These are phyloP conservation scores for Podospora pseudoanserina DNA, from an alignment of 495 filamentous ascomycete species.

Conservation along the genomic window DNA sequence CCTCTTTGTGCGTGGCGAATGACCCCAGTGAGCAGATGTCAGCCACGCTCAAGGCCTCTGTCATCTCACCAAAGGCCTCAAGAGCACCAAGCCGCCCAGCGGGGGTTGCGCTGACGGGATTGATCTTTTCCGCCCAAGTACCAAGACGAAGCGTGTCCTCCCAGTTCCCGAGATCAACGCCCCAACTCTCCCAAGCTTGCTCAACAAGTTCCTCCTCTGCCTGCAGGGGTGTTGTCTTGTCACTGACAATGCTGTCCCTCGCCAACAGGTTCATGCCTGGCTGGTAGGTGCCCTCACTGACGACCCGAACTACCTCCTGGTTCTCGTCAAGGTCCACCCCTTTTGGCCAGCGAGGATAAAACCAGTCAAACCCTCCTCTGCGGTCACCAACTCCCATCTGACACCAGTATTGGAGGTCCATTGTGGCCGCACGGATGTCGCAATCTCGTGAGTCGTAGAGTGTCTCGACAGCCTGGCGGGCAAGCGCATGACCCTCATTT, in stretches of 20 bases:
- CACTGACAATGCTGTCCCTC: constrained; percentile 45
- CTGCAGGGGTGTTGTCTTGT: constrained; percentile 18
- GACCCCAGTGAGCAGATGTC: constrained; percentile 43
- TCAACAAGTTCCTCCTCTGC: constrained; percentile 52
- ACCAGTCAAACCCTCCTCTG: constrained; percentile 87
- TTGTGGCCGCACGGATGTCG: constrained; percentile 80
- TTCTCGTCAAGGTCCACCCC: constrained; percentile 63
- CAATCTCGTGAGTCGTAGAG: constrained; percentile 64
- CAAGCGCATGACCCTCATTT: constrained; percentile 82
- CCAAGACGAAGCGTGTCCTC: constrained; percentile 31
- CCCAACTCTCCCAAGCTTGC: constrained; percentile 57
- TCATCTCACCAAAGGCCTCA: constrained; percentile 33
- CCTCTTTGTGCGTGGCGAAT: constrained; percentile 40
- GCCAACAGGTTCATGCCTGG: constrained; percentile 73
- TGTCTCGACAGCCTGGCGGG: constrained; percentile 58
- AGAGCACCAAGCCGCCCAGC: constrained; percentile 26
- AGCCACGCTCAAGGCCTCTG: constrained; percentile 46
- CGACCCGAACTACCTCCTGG: constrained; percentile 66
- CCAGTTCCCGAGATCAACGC: constrained; percentile 48
- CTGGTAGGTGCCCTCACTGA: constrained; percentile 77
- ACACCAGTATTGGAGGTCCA: constrained; percentile 92
- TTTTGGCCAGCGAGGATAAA: constrained; percentile 69
- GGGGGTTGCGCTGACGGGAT: constrained; percentile 22
- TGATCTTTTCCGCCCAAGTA: constrained; percentile 28
- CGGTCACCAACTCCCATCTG: constrained; percentile 91